phyloP scores from a whole-genome alignment of 2,329 filamentous ascomycete genomes.

The Aspergillus brasiliensis region DNA sequence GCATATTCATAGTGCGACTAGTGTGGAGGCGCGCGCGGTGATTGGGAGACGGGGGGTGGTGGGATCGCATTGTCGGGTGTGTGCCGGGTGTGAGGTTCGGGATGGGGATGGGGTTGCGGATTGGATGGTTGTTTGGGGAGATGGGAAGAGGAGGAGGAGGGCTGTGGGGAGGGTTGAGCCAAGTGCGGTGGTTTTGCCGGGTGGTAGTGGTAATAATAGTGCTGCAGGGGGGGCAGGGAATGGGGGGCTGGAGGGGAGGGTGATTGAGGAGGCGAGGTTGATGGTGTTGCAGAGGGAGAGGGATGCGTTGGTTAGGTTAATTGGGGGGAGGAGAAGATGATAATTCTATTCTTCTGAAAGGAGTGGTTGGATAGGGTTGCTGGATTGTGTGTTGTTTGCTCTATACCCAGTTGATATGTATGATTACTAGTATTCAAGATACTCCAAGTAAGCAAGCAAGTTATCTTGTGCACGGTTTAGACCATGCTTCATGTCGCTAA shows the following conservation, averaged over 20 bases:
- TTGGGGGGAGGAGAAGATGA: constrained; percentile 43
- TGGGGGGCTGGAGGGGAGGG: constrained; percentile 54
- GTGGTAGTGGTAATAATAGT: constrained; percentile 19
- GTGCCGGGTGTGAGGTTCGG: constrained; percentile 62
- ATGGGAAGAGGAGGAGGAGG: constrained; percentile 48
- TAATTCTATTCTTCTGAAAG: not conserved
- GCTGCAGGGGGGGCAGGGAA: constrained; percentile 15
- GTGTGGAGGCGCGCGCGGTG: constrained; percentile 50
- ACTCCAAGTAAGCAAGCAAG: no score
- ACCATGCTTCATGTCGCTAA: no score
- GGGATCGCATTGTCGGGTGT: constrained; percentile 68
- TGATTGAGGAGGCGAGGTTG: constrained; percentile 65
- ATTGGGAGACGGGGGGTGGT: constrained; percentile 37
- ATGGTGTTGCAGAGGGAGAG: constrained; percentile 68
- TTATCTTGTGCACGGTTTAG: no score
- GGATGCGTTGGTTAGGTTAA: constrained; percentile 66
- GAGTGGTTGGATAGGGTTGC: not conserved
- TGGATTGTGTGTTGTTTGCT: not conserved
- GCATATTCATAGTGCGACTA: constrained; percentile 40
- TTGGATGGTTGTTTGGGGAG: constrained; percentile 69
- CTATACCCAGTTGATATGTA: no score
- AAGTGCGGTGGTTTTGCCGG: constrained; percentile 9
- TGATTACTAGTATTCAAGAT: no score
- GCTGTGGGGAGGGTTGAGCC: constrained; percentile 18
- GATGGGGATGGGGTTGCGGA: constrained; percentile 64